A percentile compares a stretch with the other conserved stretches of the same genome.
phyloP scores from a whole-genome alignment of 257 asterid genomes.

The Asclepias syriaca region DNA sequence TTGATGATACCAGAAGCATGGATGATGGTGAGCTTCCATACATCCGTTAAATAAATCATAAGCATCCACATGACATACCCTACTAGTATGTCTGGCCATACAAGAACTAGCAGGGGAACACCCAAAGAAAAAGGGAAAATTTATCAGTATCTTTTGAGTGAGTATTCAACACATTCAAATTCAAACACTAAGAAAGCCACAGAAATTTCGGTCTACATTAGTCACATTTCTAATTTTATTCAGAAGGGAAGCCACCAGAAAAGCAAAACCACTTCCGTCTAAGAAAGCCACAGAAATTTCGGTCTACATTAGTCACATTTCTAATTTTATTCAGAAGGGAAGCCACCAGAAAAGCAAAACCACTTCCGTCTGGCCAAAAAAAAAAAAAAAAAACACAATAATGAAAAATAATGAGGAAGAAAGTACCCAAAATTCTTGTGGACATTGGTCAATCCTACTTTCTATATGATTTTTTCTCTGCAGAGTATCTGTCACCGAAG shows the following conservation, averaged over 20 bases:
- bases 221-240: not conserved
- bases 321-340: not conserved
- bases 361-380: not conserved
- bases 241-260: not conserved
- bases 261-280: not conserved
- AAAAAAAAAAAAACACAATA: not conserved
- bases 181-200: not conserved
- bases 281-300: not conserved
- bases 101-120: slow-evolving; percentile 8
- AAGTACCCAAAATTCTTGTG: slow-evolving; percentile 10
- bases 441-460: not conserved
- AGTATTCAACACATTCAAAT: not conserved
- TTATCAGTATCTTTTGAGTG: not conserved
- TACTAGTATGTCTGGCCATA: slow-evolving; percentile 23
- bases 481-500: not conserved
- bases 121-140: not conserved
- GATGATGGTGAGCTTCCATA: slow-evolving; percentile 25
- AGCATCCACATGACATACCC: slow-evolving; percentile 24
- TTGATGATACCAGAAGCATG: slow-evolving; percentile 28
- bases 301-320: not conserved
- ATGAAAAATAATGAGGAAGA: too few species aligned
- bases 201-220: not conserved
- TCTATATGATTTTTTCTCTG: not conserved
- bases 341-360: not conserved
- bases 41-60: slow-evolving; percentile 28